Conservation (phyloP, 306 rosid genomes). For the Calophaca sinica region DNA sequence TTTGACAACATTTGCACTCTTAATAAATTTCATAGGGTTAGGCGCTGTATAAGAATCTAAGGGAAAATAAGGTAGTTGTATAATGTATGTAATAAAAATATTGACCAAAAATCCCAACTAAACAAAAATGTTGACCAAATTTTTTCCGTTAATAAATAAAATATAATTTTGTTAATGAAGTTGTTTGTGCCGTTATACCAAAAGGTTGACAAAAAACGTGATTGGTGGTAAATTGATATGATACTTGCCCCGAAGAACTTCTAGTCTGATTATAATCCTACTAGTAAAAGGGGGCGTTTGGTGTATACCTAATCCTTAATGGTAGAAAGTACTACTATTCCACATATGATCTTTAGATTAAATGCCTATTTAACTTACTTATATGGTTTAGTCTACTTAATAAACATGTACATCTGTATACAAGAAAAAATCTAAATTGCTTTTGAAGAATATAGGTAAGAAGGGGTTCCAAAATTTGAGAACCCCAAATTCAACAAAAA, state of each 20-base stretch:
- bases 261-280: constrained; percentile 25
- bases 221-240: constrained; percentile 36
- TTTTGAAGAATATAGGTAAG: constrained; percentile 11
- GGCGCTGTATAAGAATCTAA: neutral
- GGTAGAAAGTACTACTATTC: constrained; percentile 28
- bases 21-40: neutral
- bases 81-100: neutral
- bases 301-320: constrained; percentile 48
- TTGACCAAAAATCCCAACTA: constrained; percentile 26
- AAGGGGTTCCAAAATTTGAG: constrained; percentile 3
- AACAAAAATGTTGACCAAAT: constrained; percentile 41
- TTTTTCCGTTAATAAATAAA: constrained; percentile 2
- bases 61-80: neutral
- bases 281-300: constrained; percentile 43
- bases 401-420: neutral
- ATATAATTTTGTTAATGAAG: constrained; percentile 43
- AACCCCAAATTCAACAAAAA: constrained; percentile 27
- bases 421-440: constrained; percentile 11
- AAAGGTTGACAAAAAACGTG: constrained; percentile 53
- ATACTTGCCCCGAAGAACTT: constrained; percentile 37
- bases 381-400: neutral
- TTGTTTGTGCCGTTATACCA: constrained; percentile 63
- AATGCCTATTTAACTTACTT: constrained; percentile 32
- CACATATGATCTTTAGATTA: constrained; percentile 17
- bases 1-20: constrained; percentile 18